Evolutionary conservation across 352 stramenopile species (phyloP).

Genomic region (Globisporangium canariense): DNA sequence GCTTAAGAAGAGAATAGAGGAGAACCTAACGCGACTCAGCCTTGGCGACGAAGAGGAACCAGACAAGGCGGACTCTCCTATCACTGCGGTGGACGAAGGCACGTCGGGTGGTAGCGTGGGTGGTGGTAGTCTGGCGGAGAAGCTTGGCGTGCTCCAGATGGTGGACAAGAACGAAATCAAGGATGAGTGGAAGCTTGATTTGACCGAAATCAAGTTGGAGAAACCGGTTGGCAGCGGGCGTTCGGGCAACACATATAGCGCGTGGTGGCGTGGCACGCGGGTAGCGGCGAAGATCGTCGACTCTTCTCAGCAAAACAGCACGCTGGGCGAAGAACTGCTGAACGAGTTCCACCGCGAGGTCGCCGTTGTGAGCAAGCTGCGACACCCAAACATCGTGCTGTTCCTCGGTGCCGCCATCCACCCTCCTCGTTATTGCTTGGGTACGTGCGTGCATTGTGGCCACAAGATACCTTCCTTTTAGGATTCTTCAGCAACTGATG

Average conservation of each 20-base stretch:
- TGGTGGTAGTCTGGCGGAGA: slow-evolving; percentile 52
- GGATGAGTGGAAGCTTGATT: slow-evolving; percentile 74
- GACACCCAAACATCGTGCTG: slow-evolving; percentile 84
- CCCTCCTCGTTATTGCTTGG: slow-evolving; percentile 77
- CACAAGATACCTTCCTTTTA: neutral
- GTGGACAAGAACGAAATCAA: slow-evolving; percentile 86
- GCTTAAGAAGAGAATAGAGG: slow-evolving; percentile 63
- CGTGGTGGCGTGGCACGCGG: slow-evolving; percentile 75
- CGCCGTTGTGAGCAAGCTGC: slow-evolving; percentile 80
- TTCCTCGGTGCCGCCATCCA: slow-evolving; percentile 80
- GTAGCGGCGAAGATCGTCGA: slow-evolving; percentile 82
- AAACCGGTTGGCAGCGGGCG: slow-evolving; percentile 65
- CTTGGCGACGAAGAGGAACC: slow-evolving; percentile 38
- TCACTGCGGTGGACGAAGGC: neutral
- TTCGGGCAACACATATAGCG: slow-evolving; percentile 77
- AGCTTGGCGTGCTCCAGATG: slow-evolving; percentile 73
- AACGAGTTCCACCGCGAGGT: slow-evolving; percentile 86
- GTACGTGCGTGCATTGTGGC: slow-evolving; percentile 31
- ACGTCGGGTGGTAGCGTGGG: slow-evolving; percentile 20
- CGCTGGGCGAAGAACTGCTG: slow-evolving; percentile 70
- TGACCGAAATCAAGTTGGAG: slow-evolving; percentile 71
- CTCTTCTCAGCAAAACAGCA: slow-evolving; percentile 60
- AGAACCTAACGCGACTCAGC: slow-evolving; percentile 68
- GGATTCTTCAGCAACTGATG: too few relatives aligned
- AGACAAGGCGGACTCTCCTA: slow-evolving; percentile 10